A percentile compares a stretch with the other conserved stretches of the same genome.
phyloP scores from a whole-genome alignment of 257 asterid species.

The Solanum paucissectum region DNA sequence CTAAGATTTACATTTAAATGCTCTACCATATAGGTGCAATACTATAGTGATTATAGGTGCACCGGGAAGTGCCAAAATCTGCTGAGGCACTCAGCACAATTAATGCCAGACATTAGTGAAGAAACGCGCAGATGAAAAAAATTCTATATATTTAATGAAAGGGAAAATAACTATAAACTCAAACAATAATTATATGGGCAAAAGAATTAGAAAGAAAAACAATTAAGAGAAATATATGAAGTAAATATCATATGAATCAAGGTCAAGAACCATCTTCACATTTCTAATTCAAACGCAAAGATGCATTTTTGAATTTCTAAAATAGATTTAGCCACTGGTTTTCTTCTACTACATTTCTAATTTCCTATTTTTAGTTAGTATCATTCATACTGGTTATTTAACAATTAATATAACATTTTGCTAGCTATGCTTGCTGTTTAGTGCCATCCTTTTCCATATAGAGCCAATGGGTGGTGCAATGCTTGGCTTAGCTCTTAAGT shows the following conservation, averaged over 20 bases:
- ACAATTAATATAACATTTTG: not conserved
- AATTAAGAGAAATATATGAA: not conserved
- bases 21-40: not conserved
- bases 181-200: not conserved
- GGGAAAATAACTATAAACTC: not conserved
- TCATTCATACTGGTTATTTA: not conserved
- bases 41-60: not conserved
- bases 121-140: not conserved
- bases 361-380: not conserved
- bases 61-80: not conserved
- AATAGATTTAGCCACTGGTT: not conserved
- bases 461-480: not conserved
- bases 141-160: not conserved
- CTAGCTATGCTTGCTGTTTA: not conserved
- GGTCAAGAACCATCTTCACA: not conserved
- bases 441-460: not conserved
- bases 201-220: not conserved
- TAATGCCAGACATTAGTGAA: not conserved
- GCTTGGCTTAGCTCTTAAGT: not conserved
- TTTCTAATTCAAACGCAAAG: not conserved
- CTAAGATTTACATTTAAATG: not conserved
- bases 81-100: not conserved
- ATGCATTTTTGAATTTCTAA: not conserved
- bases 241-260: not conserved
- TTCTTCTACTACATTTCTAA: not conserved